Evolutionary conservation across 768 basidiomycete genomes (phyloP).

Genomic region (Boletus sp.): DNA sequence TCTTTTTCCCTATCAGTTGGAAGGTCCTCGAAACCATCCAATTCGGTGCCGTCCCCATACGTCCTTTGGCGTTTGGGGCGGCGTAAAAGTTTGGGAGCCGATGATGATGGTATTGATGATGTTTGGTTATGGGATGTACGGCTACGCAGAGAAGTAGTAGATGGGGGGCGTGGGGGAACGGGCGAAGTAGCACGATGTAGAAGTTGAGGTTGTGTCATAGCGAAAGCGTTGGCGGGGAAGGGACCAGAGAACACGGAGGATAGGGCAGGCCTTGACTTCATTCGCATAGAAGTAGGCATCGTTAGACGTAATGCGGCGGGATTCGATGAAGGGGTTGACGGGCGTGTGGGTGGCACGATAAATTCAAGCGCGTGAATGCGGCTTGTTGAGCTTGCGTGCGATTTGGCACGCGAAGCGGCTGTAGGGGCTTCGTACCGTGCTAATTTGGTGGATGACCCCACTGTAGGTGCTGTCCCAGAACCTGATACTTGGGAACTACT

Average conservation of each 20-base stretch:
- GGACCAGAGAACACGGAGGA: slow-evolving; percentile 67
- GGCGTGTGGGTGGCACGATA: slow-evolving; percentile 70
- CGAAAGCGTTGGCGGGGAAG: slow-evolving; percentile 27
- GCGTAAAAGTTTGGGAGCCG: slow-evolving; percentile 62
- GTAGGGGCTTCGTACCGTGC: slow-evolving; percentile 75
- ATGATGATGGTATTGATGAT: slow-evolving; percentile 40
- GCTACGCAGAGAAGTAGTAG: slow-evolving; percentile 45
- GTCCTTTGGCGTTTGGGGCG: slow-evolving; percentile 73
- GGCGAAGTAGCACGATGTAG: slow-evolving; percentile 55
- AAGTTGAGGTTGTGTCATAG: slow-evolving; percentile 30
- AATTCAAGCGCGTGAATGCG: slow-evolving; percentile 58
- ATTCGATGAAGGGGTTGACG: slow-evolving; percentile 77
- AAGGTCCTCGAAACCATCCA: slow-evolving; percentile 86
- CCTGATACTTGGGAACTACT: slow-evolving; percentile 54
- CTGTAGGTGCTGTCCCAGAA: slow-evolving; percentile 39
- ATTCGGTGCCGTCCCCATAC: slow-evolving; percentile 86
- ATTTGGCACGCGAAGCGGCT: slow-evolving; percentile 76
- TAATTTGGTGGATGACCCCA: slow-evolving; percentile 36
- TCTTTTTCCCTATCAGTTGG: slow-evolving; percentile 84
- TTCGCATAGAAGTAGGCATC: slow-evolving; percentile 78
- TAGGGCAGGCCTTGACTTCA: slow-evolving; percentile 71
- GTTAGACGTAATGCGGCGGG: slow-evolving; percentile 76
- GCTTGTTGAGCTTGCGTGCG: slow-evolving; percentile 61
- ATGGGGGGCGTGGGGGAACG: slow-evolving; percentile 56
- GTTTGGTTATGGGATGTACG: slow-evolving; percentile 27